Evolutionary conservation across 2,329 filamentous ascomycete genomes (phyloP).

Genomic region (Xylariaceae sp.): DNA sequence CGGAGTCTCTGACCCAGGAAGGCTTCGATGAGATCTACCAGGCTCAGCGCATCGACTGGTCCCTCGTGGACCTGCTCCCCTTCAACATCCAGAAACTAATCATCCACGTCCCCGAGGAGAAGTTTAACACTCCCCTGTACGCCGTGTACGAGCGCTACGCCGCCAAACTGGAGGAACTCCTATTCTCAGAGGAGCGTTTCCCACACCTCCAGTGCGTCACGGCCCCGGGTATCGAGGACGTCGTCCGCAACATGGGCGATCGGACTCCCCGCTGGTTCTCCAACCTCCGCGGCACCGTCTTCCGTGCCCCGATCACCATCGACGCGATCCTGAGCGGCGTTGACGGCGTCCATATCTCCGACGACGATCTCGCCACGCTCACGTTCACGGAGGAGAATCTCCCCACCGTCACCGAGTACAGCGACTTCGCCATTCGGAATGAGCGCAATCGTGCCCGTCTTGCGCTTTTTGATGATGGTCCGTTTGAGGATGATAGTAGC

Average conservation of each 20-base stretch:
- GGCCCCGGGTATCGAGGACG: background rate
- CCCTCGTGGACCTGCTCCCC: background rate
- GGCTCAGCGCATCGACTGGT: background rate
- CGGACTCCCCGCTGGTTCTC: background rate
- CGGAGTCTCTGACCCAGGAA: background rate
- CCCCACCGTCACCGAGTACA: too few species aligned
- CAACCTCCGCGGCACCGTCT: background rate
- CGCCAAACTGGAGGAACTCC: conserved; percentile 12
- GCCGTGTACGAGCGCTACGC: conserved; percentile 9
- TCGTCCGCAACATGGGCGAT: background rate
- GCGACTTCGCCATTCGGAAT: too few species aligned
- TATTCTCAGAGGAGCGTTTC: background rate
- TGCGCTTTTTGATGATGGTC: too few species aligned
- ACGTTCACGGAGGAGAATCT: too few species aligned
- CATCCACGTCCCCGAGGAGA: background rate
- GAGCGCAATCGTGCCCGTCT: too few species aligned
- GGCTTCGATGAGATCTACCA: background rate
- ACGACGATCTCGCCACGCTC: too few species aligned
- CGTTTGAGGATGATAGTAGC: too few species aligned
- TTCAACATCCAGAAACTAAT: conserved; percentile 9
- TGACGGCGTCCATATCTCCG: too few species aligned
- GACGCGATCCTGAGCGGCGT: too few species aligned
- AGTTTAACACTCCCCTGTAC: conserved; percentile 4
- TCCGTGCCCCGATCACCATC: background rate
- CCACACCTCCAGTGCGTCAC: background rate